Evolutionary conservation across 2,329 filamentous ascomycete genomes (phyloP).

Genomic region (Penicillium oxalicum): DNA sequence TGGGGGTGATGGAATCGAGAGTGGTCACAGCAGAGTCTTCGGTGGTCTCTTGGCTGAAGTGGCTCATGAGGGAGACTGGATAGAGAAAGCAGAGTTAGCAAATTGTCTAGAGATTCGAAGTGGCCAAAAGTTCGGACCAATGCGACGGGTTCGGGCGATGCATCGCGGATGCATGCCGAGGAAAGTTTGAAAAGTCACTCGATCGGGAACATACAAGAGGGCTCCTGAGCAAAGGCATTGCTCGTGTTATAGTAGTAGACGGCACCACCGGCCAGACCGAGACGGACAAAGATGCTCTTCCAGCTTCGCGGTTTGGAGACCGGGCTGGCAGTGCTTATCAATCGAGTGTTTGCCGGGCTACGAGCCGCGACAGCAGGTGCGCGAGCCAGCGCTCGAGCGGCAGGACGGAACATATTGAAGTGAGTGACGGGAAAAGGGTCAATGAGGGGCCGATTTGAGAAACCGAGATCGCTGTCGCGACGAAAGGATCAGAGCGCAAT

Average conservation of each 20-base stretch:
- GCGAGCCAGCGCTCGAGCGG: conserved; percentile 42
- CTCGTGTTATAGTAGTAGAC: conserved; percentile 96
- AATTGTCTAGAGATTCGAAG: neutral
- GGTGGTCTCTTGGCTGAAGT: conserved; percentile 25
- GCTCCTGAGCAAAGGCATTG: conserved; percentile 77
- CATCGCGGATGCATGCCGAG: conserved; percentile 5
- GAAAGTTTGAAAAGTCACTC: conserved; percentile 9
- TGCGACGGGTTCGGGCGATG: conserved; percentile 6
- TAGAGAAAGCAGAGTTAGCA: conserved; percentile 10
- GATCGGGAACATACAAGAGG: conserved; percentile 55
- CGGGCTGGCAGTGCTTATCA: conserved; percentile 48
- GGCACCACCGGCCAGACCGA: conserved; percentile 67
- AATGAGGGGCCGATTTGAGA: conserved; percentile 4
- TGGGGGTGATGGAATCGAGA: conserved; percentile 60
- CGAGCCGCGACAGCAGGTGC: conserved; percentile 27
- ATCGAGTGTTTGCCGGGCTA: conserved; percentile 38
- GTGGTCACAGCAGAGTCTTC: conserved; percentile 53
- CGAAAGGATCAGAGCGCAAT: conserved; percentile 10
- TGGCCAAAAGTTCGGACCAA: neutral
- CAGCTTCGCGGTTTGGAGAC: conserved; percentile 68
- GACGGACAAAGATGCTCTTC: conserved; percentile 69
- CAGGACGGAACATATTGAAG: conserved; percentile 48
- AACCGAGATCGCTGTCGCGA: conserved; percentile 3
- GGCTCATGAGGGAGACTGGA: conserved; percentile 29
- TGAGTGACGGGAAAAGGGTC: conserved; percentile 4